Percentiles rank a stretch among this genome's conserved stretches.
Conservation (phyloP, 202 grass and related monocot genomes). For the Brachypodium distachyon region DNA sequence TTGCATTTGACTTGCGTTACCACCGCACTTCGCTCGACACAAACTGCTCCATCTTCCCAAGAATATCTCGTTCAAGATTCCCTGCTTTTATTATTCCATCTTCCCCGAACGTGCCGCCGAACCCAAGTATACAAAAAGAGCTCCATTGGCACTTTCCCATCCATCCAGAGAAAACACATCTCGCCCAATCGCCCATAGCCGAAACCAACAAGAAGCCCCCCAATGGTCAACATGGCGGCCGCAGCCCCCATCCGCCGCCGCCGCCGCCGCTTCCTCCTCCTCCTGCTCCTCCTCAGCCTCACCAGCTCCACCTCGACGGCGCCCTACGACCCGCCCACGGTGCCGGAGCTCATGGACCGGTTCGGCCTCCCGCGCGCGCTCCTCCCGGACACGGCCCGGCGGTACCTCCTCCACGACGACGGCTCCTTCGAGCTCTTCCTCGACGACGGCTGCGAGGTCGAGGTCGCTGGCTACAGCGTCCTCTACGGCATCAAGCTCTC, state of each 20-base stretch:
- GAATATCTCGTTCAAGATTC: neutral
- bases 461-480: constrained; percentile 39
- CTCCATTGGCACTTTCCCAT: neutral
- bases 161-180: neutral
- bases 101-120: neutral
- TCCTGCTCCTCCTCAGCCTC: constrained; percentile 1
- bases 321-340: constrained; percentile 35
- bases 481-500: constrained; percentile 31
- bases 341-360: constrained; percentile 54
- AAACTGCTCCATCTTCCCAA: neutral
- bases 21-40: neutral
- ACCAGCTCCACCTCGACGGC: neutral
- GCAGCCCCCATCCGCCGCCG: neutral
- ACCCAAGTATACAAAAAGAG: neutral
- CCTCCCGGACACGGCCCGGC: constrained; percentile 47
- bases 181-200: neutral
- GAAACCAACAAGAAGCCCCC: constrained; percentile 11
- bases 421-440: constrained; percentile 73
- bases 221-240: constrained; percentile 23
- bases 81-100: neutral
- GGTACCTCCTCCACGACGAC: constrained; percentile 55
- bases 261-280: neutral
- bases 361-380: constrained; percentile 59
- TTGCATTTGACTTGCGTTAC: too few relatives aligned
- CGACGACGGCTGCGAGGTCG: constrained; percentile 47